Evolutionary conservation across 2,329 filamentous ascomycete genomes (phyloP).

Genomic region (Rhinocladiella similis): DNA sequence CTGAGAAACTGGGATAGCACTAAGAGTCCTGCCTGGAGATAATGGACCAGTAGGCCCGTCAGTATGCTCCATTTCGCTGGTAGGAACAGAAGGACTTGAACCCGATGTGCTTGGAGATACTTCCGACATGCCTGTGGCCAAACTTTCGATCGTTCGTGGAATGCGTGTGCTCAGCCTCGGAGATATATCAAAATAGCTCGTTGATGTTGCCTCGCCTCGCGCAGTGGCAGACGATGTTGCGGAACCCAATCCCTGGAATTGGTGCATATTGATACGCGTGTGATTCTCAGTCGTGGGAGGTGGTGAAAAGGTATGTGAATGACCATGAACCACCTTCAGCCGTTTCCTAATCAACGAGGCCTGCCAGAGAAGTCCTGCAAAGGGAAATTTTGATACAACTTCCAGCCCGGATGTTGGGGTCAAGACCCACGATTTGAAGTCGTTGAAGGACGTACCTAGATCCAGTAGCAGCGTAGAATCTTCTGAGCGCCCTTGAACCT

Average conservation of each 20-base stretch:
- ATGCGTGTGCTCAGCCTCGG: slow-evolving; percentile 4
- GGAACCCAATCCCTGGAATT: slow-evolving; percentile 34
- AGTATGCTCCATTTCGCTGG: slow-evolving; percentile 8
- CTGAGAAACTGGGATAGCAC: background rate
- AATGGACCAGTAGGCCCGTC: slow-evolving; percentile 17
- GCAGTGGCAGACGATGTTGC: slow-evolving; percentile 27
- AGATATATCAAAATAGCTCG: slow-evolving; percentile 27
- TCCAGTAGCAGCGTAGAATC: slow-evolving; percentile 45
- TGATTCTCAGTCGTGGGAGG: slow-evolving; percentile 31
- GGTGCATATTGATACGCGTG: slow-evolving; percentile 31
- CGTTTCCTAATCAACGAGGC: slow-evolving; percentile 68
- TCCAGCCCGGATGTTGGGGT: slow-evolving; percentile 56
- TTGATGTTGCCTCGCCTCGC: slow-evolving; percentile 16
- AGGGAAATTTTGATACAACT: slow-evolving; percentile 57
- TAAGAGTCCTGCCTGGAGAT: background rate
- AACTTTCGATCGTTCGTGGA: slow-evolving; percentile 6
- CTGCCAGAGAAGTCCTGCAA: slow-evolving; percentile 68
- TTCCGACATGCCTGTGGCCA: slow-evolving; percentile 7
- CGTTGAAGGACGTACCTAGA: slow-evolving; percentile 47
- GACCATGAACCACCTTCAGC: slow-evolving; percentile 67
- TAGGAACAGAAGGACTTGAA: slow-evolving; percentile 7
- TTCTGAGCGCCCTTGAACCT: slow-evolving; percentile 53
- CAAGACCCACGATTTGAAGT: slow-evolving; percentile 71
- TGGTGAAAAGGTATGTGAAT: slow-evolving; percentile 26
- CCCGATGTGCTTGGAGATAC: slow-evolving; percentile 6